These are phyloP conservation scores for Rubroboletus pulcherrimus DNA, from an alignment of 768 basidiomycete genomes.

Conservation along the genomic window DNA sequence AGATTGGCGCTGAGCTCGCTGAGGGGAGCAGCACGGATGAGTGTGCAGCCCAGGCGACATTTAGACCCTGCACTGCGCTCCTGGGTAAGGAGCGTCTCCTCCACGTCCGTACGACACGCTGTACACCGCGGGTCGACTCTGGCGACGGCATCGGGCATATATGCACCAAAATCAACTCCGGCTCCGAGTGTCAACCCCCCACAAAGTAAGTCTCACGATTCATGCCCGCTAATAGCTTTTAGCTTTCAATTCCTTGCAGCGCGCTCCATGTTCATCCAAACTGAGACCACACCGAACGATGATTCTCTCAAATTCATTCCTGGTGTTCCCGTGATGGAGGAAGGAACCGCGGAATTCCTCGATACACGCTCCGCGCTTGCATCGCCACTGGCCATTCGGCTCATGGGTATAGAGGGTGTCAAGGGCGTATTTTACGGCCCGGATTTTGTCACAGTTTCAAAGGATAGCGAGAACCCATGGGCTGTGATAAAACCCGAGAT, in stretches of 20 bases:
- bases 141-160: conserved; percentile 31
- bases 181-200: conserved; percentile 14
- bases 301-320: conserved; percentile 99
- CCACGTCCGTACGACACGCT: conserved; percentile 15
- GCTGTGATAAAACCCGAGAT: conserved; percentile 93
- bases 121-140: conserved; percentile 33
- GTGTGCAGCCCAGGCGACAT: conserved; percentile 1
- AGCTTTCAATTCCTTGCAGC: conserved; percentile 34
- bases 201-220: conserved; percentile 32
- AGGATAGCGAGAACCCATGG: conserved; percentile 84
- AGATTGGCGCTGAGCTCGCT: conserved; percentile 16
- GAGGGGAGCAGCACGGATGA: conserved; percentile 4
- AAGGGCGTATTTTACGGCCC: conserved; percentile 91
- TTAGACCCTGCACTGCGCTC: conserved; percentile 15
- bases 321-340: conserved; percentile 81
- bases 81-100: conserved; percentile 24
- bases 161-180: conserved; percentile 9
- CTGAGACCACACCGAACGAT: conserved; percentile 94
- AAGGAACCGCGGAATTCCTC: conserved; percentile 91
- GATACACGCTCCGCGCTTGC: conserved; percentile 79
- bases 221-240: not conserved
- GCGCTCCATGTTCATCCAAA: conserved; percentile 97
- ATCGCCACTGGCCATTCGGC: conserved; percentile 92
- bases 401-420: conserved; percentile 94
- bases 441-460: conserved; percentile 96